Base-by-base conservation (phyloP, 768 basidiomycete species). In the Boletus reticuloceps region DNA sequence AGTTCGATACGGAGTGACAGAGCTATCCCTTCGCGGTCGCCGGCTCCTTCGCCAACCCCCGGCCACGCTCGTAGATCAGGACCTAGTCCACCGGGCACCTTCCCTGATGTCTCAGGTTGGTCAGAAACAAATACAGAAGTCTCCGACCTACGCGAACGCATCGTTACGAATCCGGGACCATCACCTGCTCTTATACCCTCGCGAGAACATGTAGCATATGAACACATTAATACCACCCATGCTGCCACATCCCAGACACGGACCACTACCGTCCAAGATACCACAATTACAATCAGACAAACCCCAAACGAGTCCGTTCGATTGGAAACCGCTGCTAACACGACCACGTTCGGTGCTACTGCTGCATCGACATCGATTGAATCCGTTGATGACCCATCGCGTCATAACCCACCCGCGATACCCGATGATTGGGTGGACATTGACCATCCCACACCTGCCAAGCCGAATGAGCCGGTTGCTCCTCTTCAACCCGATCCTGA, bases 351-450 rank as follows among this genome's bases (percentile, higher is more conserved):
- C 16, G 50, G 36, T 41, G 41, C 36, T 16, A 9, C 55, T 14
- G 38, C 50, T 14, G 14, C 53, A 20, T 51, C 58, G 13, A 40
- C 29, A 14, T 48, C 49, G 22, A 20, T 47, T 22, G 57, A 56
- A 32, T 47, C 43, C 8, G 20, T 58, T 1, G 54, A 59, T 10
- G 61, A 64, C 12, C 43, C 49, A 51, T 70, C 61, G n/a, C 57
- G 52, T 47, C 57, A 47, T 39, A 55, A 59, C 25, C 60, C 59
- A 22, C 64, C 56, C 32, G 51, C 31, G 19, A 62, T 65, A 59
- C 61, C 65, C 14, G 69, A 70, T 36, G 70, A 70, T 32, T 72
- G 70, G 69, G 65, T 72, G 14, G 58, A 69, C 40, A 19, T 72
- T 25, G 37, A 53, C 8, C 58, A 34, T 22, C 58, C 59, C 10